Base-by-base conservation (phyloP, 257 asterid species). In the Solanum pennellii region DNA sequence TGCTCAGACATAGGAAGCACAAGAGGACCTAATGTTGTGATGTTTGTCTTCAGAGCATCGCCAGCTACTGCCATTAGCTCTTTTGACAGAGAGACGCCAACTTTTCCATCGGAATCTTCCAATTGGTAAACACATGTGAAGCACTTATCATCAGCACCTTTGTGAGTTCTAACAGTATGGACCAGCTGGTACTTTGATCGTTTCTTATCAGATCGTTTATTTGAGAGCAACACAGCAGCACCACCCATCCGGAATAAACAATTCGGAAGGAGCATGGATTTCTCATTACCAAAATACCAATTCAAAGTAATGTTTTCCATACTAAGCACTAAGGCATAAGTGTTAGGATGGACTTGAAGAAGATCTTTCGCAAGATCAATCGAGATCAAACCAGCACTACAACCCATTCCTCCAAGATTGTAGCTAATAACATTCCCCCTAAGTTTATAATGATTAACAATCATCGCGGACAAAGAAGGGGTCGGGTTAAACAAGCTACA, bases 391-490 rank as follows among this genome's bases (percentile, higher is more conserved):
- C 98, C 96, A 65, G 98, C 98, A 76, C 98, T 95, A 47, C 98
- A 95, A 29, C 98, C 98, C 98, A 95, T 95, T 56, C 98, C 98
- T 9, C 98, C 98, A 11, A 95, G 93, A 88, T 95, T 95, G 59
- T 93, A 93, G 83, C 98, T 94, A 23, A 92, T 23, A 31, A 95
- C 89, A 76, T 95, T 95, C 59, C 98, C 98, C 71, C 98, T 83
- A 14, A 95, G 96, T 66, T 93, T 95, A 89, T 95, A 95, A 89
- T 94, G 98, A 86, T 95, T 95, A 33, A 95, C 68, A 49, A 95
- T 79, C 98, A 94, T 94, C 1, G 98, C 98, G 9, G 98, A 95
- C 77, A 95, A 85, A 14, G 98, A 95, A n/a, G 98, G 98, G 15
- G 98, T 95, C 11, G 98, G 98, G 85, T 94, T 95, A 87, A 95